These are phyloP conservation scores for Diaporthe amygdali DNA, from an alignment of 2,329 filamentous ascomycete genomes.

Conservation along the genomic window DNA sequence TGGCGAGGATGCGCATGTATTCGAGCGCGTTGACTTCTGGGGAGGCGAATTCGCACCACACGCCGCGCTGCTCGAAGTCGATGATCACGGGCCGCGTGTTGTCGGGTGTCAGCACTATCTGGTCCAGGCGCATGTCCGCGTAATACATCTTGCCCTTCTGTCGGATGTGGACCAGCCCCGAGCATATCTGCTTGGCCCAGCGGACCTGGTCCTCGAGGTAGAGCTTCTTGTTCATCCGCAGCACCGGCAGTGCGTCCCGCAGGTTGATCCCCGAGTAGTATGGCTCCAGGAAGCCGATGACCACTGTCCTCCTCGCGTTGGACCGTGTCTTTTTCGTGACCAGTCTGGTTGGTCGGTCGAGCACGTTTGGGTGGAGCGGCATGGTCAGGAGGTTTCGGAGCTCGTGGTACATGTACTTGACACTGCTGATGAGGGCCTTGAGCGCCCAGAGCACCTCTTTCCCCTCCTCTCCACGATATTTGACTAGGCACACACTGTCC, in stretches of 20 bases:
- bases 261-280: slow-evolving; percentile 60
- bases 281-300: slow-evolving; percentile 62
- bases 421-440: slow-evolving; percentile 62
- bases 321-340: slow-evolving; percentile 62
- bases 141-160: slow-evolving; percentile 54
- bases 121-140: slow-evolving; percentile 64
- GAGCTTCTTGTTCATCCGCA: slow-evolving; percentile 52
- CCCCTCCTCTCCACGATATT: slow-evolving; percentile 32
- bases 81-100: slow-evolving; percentile 57
- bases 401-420: slow-evolving; percentile 68
- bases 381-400: slow-evolving; percentile 59
- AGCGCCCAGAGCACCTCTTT: slow-evolving; percentile 53
- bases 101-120: slow-evolving; percentile 56
- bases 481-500: slow-evolving; percentile 63
- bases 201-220: slow-evolving; percentile 50
- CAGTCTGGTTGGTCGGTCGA: slow-evolving; percentile 56
- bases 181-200: slow-evolving; percentile 60
- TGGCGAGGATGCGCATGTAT: slow-evolving; percentile 59
- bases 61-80: slow-evolving; percentile 67
- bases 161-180: slow-evolving; percentile 56
- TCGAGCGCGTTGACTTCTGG: slow-evolving; percentile 66
- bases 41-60: slow-evolving; percentile 66
- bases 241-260: slow-evolving; percentile 58
- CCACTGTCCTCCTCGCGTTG: slow-evolving; percentile 59
- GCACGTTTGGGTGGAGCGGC: slow-evolving; percentile 57